Evolutionary conservation across 352 stramenopile species (phyloP), one percentile per base, ranked within the genome.

Genomic region (Phytophthora crassamura): DNA sequence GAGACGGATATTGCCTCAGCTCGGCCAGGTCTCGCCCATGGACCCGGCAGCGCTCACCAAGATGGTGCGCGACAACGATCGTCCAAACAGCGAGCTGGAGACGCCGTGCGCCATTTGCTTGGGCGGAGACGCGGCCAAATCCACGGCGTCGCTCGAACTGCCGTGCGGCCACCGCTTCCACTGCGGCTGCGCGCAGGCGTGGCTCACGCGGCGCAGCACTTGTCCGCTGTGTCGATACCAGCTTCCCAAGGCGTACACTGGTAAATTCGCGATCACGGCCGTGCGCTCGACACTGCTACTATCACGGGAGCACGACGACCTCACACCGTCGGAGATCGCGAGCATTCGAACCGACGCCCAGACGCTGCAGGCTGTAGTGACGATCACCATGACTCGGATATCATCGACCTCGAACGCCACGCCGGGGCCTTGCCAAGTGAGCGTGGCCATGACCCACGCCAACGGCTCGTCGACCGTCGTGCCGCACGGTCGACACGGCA

Each of bases 201-300:
- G 96, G 95, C 90, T 97, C 36, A 67, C 82, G 46, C 89, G 92
- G 49, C 89, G 97, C 58, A 84, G 77, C 45, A 95, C 90, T 30
- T 99, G 96, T 72, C 94, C 94, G 14, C 88, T 97, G 14, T 99
- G 96, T 67, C 95, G 97, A 32, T 86, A 93, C 59, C 89, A 98
- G 75, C 83, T 98, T 18, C 80, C 72, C 18, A 86, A 83, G 57
- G 80, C 80, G 38, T 89, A 90, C 56, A 77, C 75, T 0, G 84
- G 84, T 11, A 89, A 73, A 58, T 92, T 88, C 53, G 81, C 80
- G 16, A 71, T 92, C 25, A 71, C 74, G 14, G 81, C 77, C 18
- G 72, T 92, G 40, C 84, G 75, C 59, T 90, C 84, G 55, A 80
- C 76, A 39, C 69, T 90, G 46, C 43, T 86, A 15, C 65, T 90